These are phyloP conservation scores for Coniella vitis DNA, from an alignment of 2,329 filamentous ascomycete species.

Conservation along the genomic window DNA sequence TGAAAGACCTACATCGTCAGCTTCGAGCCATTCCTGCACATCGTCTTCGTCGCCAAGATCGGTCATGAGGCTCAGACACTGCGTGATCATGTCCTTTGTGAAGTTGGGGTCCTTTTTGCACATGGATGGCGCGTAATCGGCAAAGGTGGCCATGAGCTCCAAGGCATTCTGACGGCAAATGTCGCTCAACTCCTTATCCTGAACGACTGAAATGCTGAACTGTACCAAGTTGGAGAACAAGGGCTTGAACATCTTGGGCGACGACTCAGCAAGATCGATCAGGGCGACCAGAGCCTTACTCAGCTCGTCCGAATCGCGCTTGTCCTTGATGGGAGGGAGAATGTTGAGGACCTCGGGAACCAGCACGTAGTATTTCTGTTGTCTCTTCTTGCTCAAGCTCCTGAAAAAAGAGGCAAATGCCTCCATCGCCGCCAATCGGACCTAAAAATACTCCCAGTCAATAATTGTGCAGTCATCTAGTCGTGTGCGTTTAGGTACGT, in stretches of 20 bases:
- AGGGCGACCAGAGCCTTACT: constrained; percentile 84
- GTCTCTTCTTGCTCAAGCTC: constrained; percentile 78
- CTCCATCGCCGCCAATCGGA: constrained; percentile 90
- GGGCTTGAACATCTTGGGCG: constrained; percentile 93
- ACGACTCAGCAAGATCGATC: constrained; percentile 90
- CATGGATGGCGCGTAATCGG: constrained; percentile 88
- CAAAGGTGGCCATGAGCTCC: constrained; percentile 96
- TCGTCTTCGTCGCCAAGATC: constrained; percentile 93
- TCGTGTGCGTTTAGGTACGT: constrained; percentile 25
- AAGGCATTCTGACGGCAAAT: constrained; percentile 89
- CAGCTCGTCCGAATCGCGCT: constrained; percentile 82
- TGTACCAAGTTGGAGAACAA: constrained; percentile 90
- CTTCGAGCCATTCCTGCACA: constrained; percentile 83
- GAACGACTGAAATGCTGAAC: constrained; percentile 88
- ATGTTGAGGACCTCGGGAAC: constrained; percentile 92
- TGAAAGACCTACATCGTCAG: constrained; percentile 67
- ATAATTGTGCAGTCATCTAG: constrained; percentile 11
- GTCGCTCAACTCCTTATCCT: constrained; percentile 90
- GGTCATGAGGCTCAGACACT: constrained; percentile 96
- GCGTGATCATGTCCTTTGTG: constrained; percentile 94
- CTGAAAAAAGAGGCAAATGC: constrained; percentile 96
- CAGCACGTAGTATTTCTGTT: constrained; percentile 79
- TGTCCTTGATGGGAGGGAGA: constrained; percentile 86
- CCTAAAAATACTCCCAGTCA: constrained; percentile 37
- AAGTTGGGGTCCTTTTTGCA: constrained; percentile 92